phyloP scores from a whole-genome alignment of 108 stramenopile species.

The Conticribra guillardii region DNA sequence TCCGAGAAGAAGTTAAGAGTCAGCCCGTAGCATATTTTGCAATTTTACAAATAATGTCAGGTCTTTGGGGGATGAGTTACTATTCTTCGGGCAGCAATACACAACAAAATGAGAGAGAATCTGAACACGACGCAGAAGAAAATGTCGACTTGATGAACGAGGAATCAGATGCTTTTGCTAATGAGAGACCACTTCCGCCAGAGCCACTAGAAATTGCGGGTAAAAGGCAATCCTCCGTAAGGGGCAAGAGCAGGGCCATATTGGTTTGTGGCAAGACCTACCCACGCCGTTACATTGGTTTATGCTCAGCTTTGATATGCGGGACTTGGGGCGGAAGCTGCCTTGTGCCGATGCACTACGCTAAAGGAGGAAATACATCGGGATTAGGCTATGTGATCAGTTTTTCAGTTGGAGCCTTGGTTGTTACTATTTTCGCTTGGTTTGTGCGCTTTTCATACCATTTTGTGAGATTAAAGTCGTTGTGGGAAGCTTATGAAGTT shows the following conservation, averaged over 20 bases:
- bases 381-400: conserved; percentile 73
- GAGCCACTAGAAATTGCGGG: conserved; percentile 16
- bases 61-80: conserved; percentile 78
- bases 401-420: conserved; percentile 70
- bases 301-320: conserved; percentile 42
- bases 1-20: conserved; percentile 57
- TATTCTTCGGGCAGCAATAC: conserved; percentile 41
- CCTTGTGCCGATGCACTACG: conserved; percentile 63
- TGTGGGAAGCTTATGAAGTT: conserved; percentile 30
- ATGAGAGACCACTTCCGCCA: neutral
- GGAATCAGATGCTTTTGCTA: neutral
- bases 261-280: conserved; percentile 26
- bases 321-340: conserved; percentile 54
- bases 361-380: conserved; percentile 39
- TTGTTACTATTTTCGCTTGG: conserved; percentile 68
- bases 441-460: conserved; percentile 52
- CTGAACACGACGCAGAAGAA: conserved; percentile 18
- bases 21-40: conserved; percentile 42
- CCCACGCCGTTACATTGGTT: conserved; percentile 31
- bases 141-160: conserved; percentile 19
- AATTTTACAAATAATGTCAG: conserved; percentile 51
- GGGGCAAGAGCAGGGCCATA: conserved; percentile 7
- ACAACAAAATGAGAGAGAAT: neutral
- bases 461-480: conserved; percentile 14
- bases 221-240: neutral